A percentile compares a stretch with the other conserved stretches of the same genome.
These are phyloP conservation scores for Taiozyma sp. DNA, from an alignment of 1,139 yeast genomes.

Conservation along the genomic window DNA sequence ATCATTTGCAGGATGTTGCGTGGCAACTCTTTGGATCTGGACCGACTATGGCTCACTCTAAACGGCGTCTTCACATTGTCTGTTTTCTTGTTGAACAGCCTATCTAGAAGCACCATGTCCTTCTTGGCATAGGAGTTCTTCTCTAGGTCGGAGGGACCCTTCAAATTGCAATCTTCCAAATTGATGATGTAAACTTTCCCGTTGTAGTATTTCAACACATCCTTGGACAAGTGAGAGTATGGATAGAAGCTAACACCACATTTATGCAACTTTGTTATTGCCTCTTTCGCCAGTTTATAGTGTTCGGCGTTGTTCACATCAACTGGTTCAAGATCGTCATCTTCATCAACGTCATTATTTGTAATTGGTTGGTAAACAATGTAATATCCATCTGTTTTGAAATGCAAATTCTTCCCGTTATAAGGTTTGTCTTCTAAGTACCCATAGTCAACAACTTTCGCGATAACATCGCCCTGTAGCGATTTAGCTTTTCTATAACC, in stretches of 20 bases:
- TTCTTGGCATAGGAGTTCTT: constrained; percentile 5
- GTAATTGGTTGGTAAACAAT: constrained; percentile 21
- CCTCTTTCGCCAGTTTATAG: constrained; percentile 12
- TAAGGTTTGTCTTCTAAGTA: constrained; percentile 20
- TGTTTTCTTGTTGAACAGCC: constrained; percentile 7
- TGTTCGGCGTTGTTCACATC: constrained; percentile 11
- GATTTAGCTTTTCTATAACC: constrained; percentile 13
- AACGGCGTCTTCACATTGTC: neutral
- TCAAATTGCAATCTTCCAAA: constrained; percentile 15
- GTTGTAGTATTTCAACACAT: constrained; percentile 16
- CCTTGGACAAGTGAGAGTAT: constrained; percentile 6
- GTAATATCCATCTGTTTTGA: constrained; percentile 24
- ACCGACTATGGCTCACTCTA: neutral
- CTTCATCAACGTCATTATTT: constrained; percentile 7
- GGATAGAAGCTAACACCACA: constrained; percentile 21
- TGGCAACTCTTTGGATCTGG: neutral
- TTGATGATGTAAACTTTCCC: constrained; percentile 18
- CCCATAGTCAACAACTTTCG: constrained; percentile 20
- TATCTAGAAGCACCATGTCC: constrained; percentile 14
- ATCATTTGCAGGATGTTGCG: neutral
- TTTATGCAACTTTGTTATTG: constrained; percentile 15
- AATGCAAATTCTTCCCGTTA: constrained; percentile 14
- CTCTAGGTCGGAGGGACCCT: neutral
- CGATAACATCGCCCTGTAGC: constrained; percentile 21
- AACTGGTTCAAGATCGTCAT: constrained; percentile 14